Evolutionary conservation across 129 eudicot genomes (phyloP).

Genomic region (Centaurea solstitialis): DNA sequence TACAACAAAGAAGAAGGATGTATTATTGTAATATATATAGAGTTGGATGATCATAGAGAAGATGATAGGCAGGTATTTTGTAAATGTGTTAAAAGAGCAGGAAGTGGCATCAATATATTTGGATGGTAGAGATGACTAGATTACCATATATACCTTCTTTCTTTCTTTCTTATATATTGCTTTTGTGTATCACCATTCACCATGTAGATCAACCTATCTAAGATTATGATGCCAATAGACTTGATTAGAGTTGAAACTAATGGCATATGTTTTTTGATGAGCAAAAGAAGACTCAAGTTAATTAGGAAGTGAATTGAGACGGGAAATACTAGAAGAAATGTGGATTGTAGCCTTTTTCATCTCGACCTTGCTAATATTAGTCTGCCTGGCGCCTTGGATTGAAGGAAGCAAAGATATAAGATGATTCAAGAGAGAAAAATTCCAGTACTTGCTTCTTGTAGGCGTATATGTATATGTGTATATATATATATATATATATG

Average conservation of each 20-base stretch:
- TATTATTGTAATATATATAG: not conserved
- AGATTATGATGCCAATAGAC: not conserved
- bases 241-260: not conserved
- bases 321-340: not conserved
- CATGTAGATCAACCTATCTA: not conserved
- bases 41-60: constrained; percentile 12
- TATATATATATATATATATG: too few species aligned
- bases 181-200: constrained; percentile 2
- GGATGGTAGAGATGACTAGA: constrained; percentile 7
- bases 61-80: constrained; percentile 19
- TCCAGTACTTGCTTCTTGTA: not conserved
- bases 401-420: not conserved
- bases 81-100: constrained; percentile 17
- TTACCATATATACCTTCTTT: not conserved
- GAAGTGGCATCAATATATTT: not conserved
- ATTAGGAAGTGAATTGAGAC: not conserved
- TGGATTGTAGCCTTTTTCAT: not conserved
- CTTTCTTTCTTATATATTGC: too few species aligned
- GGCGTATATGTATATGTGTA: not conserved
- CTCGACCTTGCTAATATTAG: not conserved
- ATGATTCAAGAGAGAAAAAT: not conserved
- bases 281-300: not conserved
- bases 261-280: not conserved
- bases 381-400: not conserved
- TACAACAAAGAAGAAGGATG: not conserved